These are phyloP conservation scores for Cantharellus anzutake DNA, from an alignment of 768 basidiomycete species.

Conservation along the genomic window DNA sequence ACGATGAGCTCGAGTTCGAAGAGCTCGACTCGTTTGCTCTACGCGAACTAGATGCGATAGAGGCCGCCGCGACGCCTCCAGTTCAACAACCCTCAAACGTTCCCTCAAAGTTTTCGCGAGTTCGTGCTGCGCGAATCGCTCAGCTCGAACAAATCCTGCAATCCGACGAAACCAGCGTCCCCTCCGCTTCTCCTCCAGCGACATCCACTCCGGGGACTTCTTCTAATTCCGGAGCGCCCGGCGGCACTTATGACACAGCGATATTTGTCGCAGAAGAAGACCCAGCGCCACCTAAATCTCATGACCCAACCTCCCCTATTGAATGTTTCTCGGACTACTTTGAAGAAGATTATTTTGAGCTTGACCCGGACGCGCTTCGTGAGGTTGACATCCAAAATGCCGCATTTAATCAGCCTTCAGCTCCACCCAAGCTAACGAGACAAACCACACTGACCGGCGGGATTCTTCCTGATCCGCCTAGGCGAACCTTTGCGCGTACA, in stretches of 20 bases:
- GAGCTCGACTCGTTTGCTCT: conserved; percentile 37
- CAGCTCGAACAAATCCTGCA: neutral
- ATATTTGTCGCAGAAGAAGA: neutral
- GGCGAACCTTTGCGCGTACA: conserved; percentile 8
- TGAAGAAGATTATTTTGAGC: conserved; percentile 5
- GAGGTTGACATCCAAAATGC: conserved; percentile 3
- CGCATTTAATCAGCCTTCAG: conserved; percentile 5
- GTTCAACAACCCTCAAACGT: neutral
- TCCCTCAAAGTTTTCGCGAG: neutral
- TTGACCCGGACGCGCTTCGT: neutral
- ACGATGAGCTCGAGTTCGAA: neutral
- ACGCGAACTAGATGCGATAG: conserved; percentile 47
- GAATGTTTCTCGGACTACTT: conserved; percentile 2
- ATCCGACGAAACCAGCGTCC: neutral
- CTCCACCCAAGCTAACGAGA: conserved; percentile 16
- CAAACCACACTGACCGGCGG: conserved; percentile 11
- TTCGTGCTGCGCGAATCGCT: neutral
- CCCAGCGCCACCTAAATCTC: neutral
- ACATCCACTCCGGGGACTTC: conserved; percentile 9
- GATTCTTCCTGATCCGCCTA: neutral
- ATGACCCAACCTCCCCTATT: neutral
- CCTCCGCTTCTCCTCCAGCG: neutral
- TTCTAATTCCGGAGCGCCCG: too few species aligned
- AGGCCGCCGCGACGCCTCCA: conserved; percentile 26
- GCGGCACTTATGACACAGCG: too few species aligned